Base-by-base conservation (phyloP, 768 basidiomycete species). In the Suillus cothurnatus region DNA sequence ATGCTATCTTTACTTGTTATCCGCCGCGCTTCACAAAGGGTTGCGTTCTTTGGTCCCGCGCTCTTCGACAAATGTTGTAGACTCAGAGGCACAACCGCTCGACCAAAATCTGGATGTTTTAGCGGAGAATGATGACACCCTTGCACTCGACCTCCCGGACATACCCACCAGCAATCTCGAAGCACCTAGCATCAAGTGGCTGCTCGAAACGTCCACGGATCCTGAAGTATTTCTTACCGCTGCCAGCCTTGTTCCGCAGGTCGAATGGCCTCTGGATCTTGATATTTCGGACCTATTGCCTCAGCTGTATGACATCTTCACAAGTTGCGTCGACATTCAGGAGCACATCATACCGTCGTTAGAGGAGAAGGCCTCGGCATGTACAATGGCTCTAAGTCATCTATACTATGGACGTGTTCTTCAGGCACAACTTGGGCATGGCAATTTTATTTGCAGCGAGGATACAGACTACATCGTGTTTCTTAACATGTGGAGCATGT, bases 201-300 rank as follows among this genome's bases (percentile, higher is more conserved):
- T 69, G 28, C 64, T 69, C 4, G 64, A 69, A 19, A 69, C 61
- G 34, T 69, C 68, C 8, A 69, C 55, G 6, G 68, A 69, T 62
- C 63, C 50, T 14, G 64, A 69, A 32, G 57, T 69, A 41, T 26
- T 55, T 32, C 6, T 61, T 6, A 50, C 64, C 1, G 61, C 64
- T 28, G 56, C 60, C n/a, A 36, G 21, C 5, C 28, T 70, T 34
- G 63, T 70, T n/a, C 50, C 61, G 14, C 61, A 59, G 21, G 23
- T 69, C 15, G 64, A 56, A 53, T 69, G 68, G 68, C 68, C 60
- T 8, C 2, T 63, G 39, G 36, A 63, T 45, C 50, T 52, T 52
- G 50, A 52, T 8, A 5, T 52, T 17, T 52, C 50, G 7, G 26
- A 28, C 50, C 28, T 28, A 4, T 7, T 52, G 17, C 26, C 15